Percentiles rank a stretch among this genome's conserved stretches.
phyloP scores from a whole-genome alignment of 140 eudicot species.

The Erigeron philadelphicus region DNA sequence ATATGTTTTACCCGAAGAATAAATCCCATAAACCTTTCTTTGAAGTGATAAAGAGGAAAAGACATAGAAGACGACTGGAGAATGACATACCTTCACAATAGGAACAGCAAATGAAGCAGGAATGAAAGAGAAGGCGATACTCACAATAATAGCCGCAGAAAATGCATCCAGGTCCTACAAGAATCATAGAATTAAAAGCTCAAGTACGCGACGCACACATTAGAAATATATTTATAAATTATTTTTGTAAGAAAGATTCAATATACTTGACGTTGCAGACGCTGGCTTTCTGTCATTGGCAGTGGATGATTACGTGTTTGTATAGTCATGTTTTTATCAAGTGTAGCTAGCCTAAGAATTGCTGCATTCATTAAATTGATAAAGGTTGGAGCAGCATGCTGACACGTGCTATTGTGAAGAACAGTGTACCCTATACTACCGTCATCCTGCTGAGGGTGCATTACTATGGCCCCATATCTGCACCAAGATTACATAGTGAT shows the following conservation, averaged over 20 bases:
- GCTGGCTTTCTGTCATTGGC: slow-evolving; percentile 86
- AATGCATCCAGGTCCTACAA: slow-evolving; percentile 94
- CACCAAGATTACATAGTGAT: slow-evolving; percentile 21
- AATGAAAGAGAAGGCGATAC: slow-evolving; percentile 82
- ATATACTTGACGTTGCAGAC: slow-evolving; percentile 78
- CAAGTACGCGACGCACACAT: not conserved
- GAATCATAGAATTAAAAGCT: slow-evolving; percentile 12
- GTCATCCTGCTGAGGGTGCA: slow-evolving; percentile 66
- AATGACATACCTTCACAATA: slow-evolving; percentile 69
- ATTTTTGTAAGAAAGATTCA: slow-evolving; percentile 4
- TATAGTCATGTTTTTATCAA: slow-evolving; percentile 68
- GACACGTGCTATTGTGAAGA: slow-evolving; percentile 91
- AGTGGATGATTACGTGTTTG: slow-evolving; percentile 90
- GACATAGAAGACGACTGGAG: not conserved
- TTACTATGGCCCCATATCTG: slow-evolving; percentile 92
- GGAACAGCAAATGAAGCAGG: slow-evolving; percentile 99
- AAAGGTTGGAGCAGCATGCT: slow-evolving; percentile 95
- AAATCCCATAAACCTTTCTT: not conserved
- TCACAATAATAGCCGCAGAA: slow-evolving; percentile 72
- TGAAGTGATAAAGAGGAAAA: not conserved
- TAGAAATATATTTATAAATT: slow-evolving; percentile 8
- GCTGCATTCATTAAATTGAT: slow-evolving; percentile 85
- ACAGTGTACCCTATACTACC: slow-evolving; percentile 85
- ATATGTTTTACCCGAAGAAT: not conserved
- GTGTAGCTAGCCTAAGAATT: slow-evolving; percentile 76